Evolutionary conservation across 1,139 yeast genomes (phyloP), one percentile per base, ranked within the genome.

Genomic region (Blastobotrys elegans): DNA sequence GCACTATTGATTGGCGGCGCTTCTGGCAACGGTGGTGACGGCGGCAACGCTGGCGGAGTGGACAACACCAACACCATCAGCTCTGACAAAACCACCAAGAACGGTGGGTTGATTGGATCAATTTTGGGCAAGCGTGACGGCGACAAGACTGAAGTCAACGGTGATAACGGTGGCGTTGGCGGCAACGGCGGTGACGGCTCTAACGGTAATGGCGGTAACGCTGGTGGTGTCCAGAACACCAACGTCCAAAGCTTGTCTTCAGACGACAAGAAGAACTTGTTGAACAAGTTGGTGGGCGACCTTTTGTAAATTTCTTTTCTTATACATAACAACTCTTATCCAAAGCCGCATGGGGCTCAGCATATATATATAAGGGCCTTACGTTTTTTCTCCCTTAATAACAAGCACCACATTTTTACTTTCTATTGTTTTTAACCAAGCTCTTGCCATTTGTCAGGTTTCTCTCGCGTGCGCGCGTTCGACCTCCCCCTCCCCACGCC

Each of bases 11-110:
- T 35, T 20, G 33, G n/a, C 17, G 33, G 33, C 33, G 14, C 6
- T 6, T 5, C n/a, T 13, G 33, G 33, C 17, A 30, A 14, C n/a
- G 27, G 27, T 24, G 27, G 27, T 10, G 24, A 35, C n/a, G 39
- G 39, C 20, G 39, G 39, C 20, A 24, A n/a, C 33, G 33, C 33
- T n/a, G 33, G 33, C 17, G 33, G 33, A 5, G n/a, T 30, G 17
- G 6, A 30, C 33, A 30, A 30, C 17, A 5, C 4, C 33, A 30
- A 30, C 26, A 24, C n/a, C 26, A 21, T 17, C 21, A 6, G 5
- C 4, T 3, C 3, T 17, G 21, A n/a, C n/a, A n/a, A n/a, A n/a
- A n/a, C n/a, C n/a, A n/a, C n/a, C n/a, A n/a, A n/a, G n/a, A n/a
- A n/a, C n/a, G n/a, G n/a, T n/a, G n/a, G n/a, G n/a, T n/a, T n/a